Percentiles rank a stretch among this genome's conserved stretches.
Evolutionary conservation across 148 eudicot genomes (phyloP).

Genomic region (Pharnaceum exiguum): DNA sequence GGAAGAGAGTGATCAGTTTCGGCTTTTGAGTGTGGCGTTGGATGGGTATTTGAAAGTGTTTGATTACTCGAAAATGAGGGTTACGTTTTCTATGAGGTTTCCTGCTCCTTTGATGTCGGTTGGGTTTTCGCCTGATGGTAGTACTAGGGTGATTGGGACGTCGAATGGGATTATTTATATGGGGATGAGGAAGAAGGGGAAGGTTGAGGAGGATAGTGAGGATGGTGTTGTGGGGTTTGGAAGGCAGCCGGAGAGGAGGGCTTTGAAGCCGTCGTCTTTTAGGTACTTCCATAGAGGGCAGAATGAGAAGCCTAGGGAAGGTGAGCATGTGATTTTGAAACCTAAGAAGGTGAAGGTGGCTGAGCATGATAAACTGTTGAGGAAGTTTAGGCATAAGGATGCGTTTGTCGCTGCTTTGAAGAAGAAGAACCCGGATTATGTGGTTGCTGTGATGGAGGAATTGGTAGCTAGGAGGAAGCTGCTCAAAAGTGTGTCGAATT

Average conservation of each 20-base stretch:
- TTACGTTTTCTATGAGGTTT: constrained; percentile 77
- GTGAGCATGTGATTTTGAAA: constrained; percentile 60
- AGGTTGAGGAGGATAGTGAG: constrained; percentile 18
- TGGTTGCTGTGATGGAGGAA: constrained; percentile 89
- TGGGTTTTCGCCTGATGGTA: constrained; percentile 79
- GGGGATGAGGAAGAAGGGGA: constrained; percentile 64
- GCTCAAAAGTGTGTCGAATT: constrained; percentile 55
- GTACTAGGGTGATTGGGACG: constrained; percentile 66
- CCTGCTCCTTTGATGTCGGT: constrained; percentile 73
- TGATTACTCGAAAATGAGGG: constrained; percentile 70
- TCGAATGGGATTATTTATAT: constrained; percentile 73
- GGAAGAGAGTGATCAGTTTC: constrained; percentile 47
- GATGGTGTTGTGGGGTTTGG: constrained; percentile 30
- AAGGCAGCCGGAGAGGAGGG: constrained; percentile 43
- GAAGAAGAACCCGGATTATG: constrained; percentile 60
- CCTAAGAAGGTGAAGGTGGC: constrained; percentile 68
- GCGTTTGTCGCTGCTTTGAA: constrained; percentile 69
- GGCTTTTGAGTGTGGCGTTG: constrained; percentile 74
- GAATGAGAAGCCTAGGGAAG: constrained; percentile 68
- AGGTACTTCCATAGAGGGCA: constrained; percentile 91
- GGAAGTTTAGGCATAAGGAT: constrained; percentile 91
- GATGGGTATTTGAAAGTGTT: constrained; percentile 92
- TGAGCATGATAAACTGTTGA: constrained; percentile 77
- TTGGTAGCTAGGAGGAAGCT: constrained; percentile 78
- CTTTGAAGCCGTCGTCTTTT: constrained; percentile 57